Evolutionary conservation across 2,329 filamentous ascomycete genomes (phyloP).

Genomic region (Lachnellula arida): DNA sequence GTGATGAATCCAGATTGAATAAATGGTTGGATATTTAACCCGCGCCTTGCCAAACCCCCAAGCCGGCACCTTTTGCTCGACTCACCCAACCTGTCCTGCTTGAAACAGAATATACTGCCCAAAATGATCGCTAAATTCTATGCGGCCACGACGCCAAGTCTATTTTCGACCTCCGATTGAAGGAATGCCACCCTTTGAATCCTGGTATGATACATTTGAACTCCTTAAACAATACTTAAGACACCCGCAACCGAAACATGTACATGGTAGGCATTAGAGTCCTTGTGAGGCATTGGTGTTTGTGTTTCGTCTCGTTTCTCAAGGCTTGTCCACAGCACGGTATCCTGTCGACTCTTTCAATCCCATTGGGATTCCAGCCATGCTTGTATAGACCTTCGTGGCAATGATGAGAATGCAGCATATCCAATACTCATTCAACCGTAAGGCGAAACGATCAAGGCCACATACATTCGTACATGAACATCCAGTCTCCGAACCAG

Average conservation of each 20-base stretch:
- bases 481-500: conserved; percentile 47
- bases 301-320: background rate
- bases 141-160: background rate
- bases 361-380: background rate
- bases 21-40: too few species aligned
- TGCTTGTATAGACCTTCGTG: background rate
- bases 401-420: background rate
- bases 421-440: background rate
- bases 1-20: too few species aligned
- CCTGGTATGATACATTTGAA: background rate
- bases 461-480: conserved; percentile 36
- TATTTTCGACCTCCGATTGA: background rate
- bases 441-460: conserved; percentile 17
- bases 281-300: background rate
- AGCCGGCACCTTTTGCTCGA: background rate
- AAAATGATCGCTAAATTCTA: background rate
- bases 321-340: background rate
- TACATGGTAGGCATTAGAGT: background rate
- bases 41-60: background rate
- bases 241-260: background rate
- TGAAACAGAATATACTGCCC: background rate
- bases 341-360: background rate
- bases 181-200: background rate
- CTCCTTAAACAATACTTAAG: too few species aligned
- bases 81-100: background rate